Evolutionary conservation across 164 flowering plant genomes (phyloP), one percentile per base, ranked within the genome.

Genomic region (Piper longum): DNA sequence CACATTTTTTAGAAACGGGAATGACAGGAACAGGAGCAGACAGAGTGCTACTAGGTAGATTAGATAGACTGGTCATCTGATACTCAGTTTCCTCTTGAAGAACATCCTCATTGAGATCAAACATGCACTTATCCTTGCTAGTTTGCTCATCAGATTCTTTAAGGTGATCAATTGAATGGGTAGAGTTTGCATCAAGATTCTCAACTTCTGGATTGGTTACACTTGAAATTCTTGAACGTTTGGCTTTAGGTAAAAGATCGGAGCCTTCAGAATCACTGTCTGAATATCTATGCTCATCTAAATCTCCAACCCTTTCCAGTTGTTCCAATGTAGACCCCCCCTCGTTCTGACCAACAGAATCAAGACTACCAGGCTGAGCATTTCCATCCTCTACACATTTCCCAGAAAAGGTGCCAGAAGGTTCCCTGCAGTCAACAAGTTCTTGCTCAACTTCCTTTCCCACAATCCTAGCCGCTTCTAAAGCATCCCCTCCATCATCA

Each of bases 391-490:
- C 81, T 9, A 77, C 74, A 11, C 11, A 67, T 67, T 80, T 82
- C 65, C 82, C 91, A 5, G 86, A 78, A 43, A 85, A 79, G 74
- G 81, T 79, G 71, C 82, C 74, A 17, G 78, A 77, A 26, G 75
- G 82, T 64, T 81, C 90, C 68, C 75, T 71, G 63, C 68, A 73
- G 66, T 77, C 83, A 19, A 66, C 82, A 54, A 84, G 83, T 71
- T 88, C 86, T 69, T 82, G 76, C 73, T 79, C 91, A 43, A 84
- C 92, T 75, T 84, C 89, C 63, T 79, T 80, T 42, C 92, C 95
- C 64, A 90, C 97, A 65, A 78, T 80, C 57, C 86, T 68, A 71
- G 96, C 96, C 65, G 85, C 79, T 74, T 93, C 91, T 67, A 91
- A 69, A 26, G 99, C 85, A 77, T 90, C 97, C 64, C 79, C 80